Evolutionary conservation across 257 asterid genomes (phyloP), one percentile per base, ranked within the genome.

Genomic region (Solanum tarijense): DNA sequence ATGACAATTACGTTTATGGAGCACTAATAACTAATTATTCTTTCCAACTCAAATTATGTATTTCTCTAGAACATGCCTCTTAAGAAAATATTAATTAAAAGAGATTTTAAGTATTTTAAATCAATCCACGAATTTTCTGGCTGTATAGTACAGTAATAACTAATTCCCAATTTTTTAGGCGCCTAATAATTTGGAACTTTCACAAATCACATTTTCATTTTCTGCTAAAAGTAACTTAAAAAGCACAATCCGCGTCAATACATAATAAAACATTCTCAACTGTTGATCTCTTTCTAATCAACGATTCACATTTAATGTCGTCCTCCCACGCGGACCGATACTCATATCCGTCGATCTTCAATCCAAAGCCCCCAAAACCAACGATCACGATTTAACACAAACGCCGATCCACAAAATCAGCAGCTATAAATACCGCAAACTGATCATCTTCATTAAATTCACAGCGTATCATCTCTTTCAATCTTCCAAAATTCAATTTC

Each of bases 231-330:
- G 25, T 10, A 20, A 79, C 20, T 58, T 58, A 65, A 85, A 87
- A 89, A 89, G 87, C 91, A 89, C 90, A 88, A 89, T 89, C 90
- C 89, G 81, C 60, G n/a, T 32, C 48, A 5, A 86, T 34, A 6
- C 32, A 29, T 18, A 5, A 9, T 11, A n/a, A 18, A 35, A 0
- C 83, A 31, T 4, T 3, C 2, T 2, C 6, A 1, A 31, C 87
- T 86, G 86, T 87, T 25, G 89, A 88, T 88, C 25, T 27, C 9
- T 9, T 2, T 18, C 9, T 0, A 43, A 79, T 62, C 69, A 35
- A 89, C 83, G 89, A 11, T 58, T 2, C 12, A 20, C 34, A 85
- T 78, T 16, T 12, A 5, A 5, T 4, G 2, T 3, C 10, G 0
- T 4, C 18, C 12, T 1, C 39, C 6, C 62, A 86, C 83, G 12